phyloP scores from a whole-genome alignment of 2,329 filamentous ascomycete genomes.

The Aspergillus jensenii region DNA sequence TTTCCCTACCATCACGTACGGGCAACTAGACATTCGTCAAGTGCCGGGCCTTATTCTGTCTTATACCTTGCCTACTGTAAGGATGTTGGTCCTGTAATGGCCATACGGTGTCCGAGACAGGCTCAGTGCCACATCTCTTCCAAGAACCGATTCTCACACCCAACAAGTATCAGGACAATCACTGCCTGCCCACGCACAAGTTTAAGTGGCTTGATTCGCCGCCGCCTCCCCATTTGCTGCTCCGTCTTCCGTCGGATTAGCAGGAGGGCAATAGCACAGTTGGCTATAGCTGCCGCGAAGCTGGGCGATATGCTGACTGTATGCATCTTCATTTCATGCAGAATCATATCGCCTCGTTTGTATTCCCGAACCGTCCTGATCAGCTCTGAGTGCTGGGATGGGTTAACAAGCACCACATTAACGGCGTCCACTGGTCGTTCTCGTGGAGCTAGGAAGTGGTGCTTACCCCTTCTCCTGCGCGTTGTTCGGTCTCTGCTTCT shows the following conservation, averaged over 20 bases:
- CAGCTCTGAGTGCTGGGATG: neutral
- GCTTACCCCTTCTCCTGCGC: conserved; percentile 1
- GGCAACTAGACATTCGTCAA: too few species aligned
- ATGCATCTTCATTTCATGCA: neutral
- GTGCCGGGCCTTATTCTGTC: too few species aligned
- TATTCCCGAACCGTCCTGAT: neutral
- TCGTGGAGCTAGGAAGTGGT: neutral
- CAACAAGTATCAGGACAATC: too few species aligned
- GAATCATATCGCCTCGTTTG: neutral
- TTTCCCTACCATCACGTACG: too few species aligned
- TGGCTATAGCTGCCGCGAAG: neutral
- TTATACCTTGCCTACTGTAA: too few species aligned
- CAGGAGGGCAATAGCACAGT: neutral
- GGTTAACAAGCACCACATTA: neutral
- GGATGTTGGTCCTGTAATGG: too few species aligned
- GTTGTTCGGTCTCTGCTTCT: neutral
- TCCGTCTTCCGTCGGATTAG: neutral
- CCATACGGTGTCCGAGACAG: too few species aligned
- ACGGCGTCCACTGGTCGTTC: neutral
- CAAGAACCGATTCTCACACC: too few species aligned
- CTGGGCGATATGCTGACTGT: neutral
- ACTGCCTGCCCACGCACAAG: neutral
- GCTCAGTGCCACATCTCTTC: too few species aligned
- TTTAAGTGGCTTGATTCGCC: too few species aligned
- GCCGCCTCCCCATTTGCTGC: too few species aligned